These are phyloP conservation scores for Fibroporia radiculosa DNA, from an alignment of 768 basidiomycete species.

Conservation along the genomic window DNA sequence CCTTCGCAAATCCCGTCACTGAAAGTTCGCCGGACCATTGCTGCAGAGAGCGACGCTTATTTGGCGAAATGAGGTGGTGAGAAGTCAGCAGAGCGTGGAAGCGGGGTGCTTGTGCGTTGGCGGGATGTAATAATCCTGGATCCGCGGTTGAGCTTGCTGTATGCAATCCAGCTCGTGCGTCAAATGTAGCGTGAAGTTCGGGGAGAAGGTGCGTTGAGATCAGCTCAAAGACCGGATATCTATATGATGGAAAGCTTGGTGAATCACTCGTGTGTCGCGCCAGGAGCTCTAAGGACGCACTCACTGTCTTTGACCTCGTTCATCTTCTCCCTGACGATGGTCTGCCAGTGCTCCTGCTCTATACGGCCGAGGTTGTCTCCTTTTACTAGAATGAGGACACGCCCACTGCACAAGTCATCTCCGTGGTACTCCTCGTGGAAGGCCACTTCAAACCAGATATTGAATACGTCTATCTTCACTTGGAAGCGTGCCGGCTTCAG, in stretches of 20 bases:
- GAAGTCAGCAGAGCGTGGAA: constrained; percentile 67
- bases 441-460: constrained; percentile 30
- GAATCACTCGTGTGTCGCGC: not conserved
- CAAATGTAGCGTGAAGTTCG: constrained; percentile 31
- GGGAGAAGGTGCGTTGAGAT: constrained; percentile 52
- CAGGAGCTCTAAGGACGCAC: constrained; percentile 16
- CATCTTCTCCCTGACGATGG: constrained; percentile 29
- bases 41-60: constrained; percentile 51
- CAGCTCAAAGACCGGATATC: constrained; percentile 56
- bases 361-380: constrained; percentile 38
- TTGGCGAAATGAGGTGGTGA: constrained; percentile 61
- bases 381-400: constrained; percentile 30
- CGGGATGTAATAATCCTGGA: not conserved
- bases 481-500: constrained; percentile 25
- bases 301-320: constrained; percentile 26
- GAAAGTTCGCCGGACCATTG: constrained; percentile 48
- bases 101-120: not conserved
- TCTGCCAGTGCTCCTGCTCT: constrained; percentile 45
- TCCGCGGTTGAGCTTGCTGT: not conserved
- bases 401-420: not conserved
- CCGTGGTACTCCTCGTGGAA: constrained; percentile 17
- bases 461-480: constrained; percentile 23
- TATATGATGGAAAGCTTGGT: constrained; percentile 18
- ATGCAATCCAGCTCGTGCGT: too few species aligned
- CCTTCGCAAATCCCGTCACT: constrained; percentile 62